These are phyloP conservation scores for Iberis pinnata DNA, from an alignment of 345 rosid genomes.

Conservation along the genomic window DNA sequence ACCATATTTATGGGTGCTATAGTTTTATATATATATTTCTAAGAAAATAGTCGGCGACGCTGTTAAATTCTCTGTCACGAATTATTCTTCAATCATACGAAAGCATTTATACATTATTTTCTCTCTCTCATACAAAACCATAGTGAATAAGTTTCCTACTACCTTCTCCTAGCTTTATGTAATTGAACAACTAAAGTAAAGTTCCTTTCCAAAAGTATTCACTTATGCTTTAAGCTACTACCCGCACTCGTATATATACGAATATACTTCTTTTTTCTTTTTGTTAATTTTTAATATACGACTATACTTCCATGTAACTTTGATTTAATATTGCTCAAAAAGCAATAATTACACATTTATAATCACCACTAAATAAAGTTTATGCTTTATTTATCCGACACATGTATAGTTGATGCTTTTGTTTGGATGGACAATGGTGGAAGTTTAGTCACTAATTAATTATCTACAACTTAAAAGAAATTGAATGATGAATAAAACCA, in stretches of 20 bases:
- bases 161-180: constrained; percentile 13
- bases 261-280: neutral
- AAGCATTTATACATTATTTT: neutral
- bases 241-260: constrained; percentile 19
- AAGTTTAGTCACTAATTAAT: too few relatives aligned
- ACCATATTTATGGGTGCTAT: neutral
- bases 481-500: neutral
- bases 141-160: neutral
- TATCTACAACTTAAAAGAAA: too few relatives aligned
- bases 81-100: constrained; percentile 27
- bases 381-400: too few relatives aligned
- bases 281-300: neutral
- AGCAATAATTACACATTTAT: neutral
- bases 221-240: constrained; percentile 30
- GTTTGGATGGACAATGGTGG: constrained; percentile 12
- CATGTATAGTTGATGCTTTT: neutral
- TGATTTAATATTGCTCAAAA: neutral
- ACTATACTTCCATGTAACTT: too few relatives aligned
- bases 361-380: neutral
- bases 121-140: neutral
- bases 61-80: constrained; percentile 16
- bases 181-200: constrained; percentile 26
- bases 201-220: constrained; percentile 16
- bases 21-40: neutral
- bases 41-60: constrained; percentile 3